Evolutionary conservation across 139 green algal genomes (phyloP).

Genomic region (Volvox africanus): DNA sequence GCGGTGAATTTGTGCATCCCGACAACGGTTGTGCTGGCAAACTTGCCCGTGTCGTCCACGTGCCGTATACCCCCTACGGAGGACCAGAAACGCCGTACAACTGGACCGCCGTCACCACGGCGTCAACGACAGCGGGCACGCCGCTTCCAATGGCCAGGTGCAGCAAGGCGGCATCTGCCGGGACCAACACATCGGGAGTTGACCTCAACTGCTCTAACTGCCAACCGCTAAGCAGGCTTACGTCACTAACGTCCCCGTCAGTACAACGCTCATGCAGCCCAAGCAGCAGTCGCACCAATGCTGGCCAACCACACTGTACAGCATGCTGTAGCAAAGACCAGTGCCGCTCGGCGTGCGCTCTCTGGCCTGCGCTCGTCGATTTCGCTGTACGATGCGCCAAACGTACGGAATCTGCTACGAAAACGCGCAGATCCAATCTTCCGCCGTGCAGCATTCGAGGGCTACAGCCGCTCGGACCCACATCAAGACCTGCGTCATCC

Average conservation of each 20-base stretch:
- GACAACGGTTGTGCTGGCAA: too few relatives aligned
- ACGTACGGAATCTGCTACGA: not conserved
- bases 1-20: too few relatives aligned
- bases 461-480: not conserved
- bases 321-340: not conserved
- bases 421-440: not conserved
- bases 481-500: not conserved
- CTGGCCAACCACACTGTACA: not conserved
- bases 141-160: not conserved
- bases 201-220: not conserved
- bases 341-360: not conserved
- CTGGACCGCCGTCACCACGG: too few relatives aligned
- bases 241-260: not conserved
- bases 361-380: not conserved
- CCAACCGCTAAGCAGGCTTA: not conserved
- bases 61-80: not conserved
- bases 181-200: not conserved
- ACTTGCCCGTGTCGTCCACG: not conserved
- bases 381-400: not conserved
- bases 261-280: not conserved
- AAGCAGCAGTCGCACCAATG: not conserved
- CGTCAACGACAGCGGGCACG: not conserved
- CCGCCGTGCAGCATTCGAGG: not conserved
- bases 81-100: not conserved
- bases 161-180: not conserved